Base-by-base conservation (phyloP, 495 filamentous ascomycete species). In the Aspergillus ellipticus region DNA sequence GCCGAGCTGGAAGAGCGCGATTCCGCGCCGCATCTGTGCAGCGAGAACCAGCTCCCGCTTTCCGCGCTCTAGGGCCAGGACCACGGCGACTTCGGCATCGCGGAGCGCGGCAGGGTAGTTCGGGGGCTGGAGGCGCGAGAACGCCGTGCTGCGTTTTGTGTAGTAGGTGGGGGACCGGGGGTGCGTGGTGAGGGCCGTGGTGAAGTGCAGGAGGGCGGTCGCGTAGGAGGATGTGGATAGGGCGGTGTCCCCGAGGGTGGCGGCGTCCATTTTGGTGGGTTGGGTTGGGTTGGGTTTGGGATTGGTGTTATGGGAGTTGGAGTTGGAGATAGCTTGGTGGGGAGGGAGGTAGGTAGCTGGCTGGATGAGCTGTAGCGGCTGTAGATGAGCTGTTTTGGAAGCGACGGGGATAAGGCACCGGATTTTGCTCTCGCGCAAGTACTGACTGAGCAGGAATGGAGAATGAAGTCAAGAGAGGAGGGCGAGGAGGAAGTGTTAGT, bases 141-240 rank as follows among this genome's bases (percentile, higher is more conserved):
- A 87, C 24, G 92, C 91, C 10, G 85, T 92, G 2, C 90, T 89
- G 22, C 95, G 90, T 66, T 94, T 87, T 57, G 96, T 83, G 58
- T 94, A 88, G 81, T 95, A 97, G 55, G 82, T 68, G 5, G 90
- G 88, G 7, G 91, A 87, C 29, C 79, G 82, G 10, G 89, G 85
- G 6, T 79, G 78, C 31, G 72, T 67, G 24, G 76, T 61, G 5
- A 98, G 73, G n/a, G 92, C 94, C 45, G 79, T 74, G n/a, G 92
- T 89, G 59, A 89, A 90, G 59, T 87, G 76, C 7, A 71, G 68
- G 62, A 96, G 82, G 9, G 91, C 93, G 24, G 75, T 73, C 9
- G 73, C 66, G 58, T 82, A 94, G 49, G 95, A 77, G 42, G 79
- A 78, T 0, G 69, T 74, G 10, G 75, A 63, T 37, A 94, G 76